Base-by-base conservation (phyloP, 352 stramenopile genomes). In the Phytophthora vignae region DNA sequence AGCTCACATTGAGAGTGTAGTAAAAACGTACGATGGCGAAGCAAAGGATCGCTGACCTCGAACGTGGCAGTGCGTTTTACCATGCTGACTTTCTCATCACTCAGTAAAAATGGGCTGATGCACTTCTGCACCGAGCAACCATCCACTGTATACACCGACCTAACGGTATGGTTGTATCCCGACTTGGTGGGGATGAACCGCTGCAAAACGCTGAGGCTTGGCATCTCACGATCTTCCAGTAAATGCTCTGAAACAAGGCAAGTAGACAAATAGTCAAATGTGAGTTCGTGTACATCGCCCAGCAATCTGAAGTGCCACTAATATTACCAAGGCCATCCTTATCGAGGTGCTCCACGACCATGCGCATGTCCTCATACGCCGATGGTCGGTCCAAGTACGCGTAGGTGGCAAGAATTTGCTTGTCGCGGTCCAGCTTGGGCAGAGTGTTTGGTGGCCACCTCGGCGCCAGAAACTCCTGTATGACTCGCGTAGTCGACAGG, bases 81-180 rank as follows among this genome's bases (percentile, higher is more conserved):
- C 10, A 90, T 33, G 33, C 65, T 76, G 19, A 75, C 25, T 1
- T 76, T 78, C 7, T 59, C 59, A 25, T 94, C 83, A 11, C 60
- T 72, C 0, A 88, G 55, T 17, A 88, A 62, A 58, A 85, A 77
- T 0, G 85, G 73, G 67, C 85, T 91, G n/a, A 92, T 78, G 56
- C 82, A 91, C 60, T 91, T 92, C 44, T 83, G 79, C 17, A 92
- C 55, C 5, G 73, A 61, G 57, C 81, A 90, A 42, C 57, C 77
- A 33, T 93, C 85, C n/a, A 78, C 74, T 8, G 85, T 91, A 62
- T 90, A 92, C 14, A 91, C 74, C 9, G 77, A 84, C 62, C 90
- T 78, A 33, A 92, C 71, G 60, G 76, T 71, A 65, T 92, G 86
- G 56, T 94, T 92, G 69, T 90, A 93, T 25, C 85, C 82, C 7